phyloP scores from a whole-genome alignment of 352 stramenopile genomes.

The Pythium sp. region DNA sequence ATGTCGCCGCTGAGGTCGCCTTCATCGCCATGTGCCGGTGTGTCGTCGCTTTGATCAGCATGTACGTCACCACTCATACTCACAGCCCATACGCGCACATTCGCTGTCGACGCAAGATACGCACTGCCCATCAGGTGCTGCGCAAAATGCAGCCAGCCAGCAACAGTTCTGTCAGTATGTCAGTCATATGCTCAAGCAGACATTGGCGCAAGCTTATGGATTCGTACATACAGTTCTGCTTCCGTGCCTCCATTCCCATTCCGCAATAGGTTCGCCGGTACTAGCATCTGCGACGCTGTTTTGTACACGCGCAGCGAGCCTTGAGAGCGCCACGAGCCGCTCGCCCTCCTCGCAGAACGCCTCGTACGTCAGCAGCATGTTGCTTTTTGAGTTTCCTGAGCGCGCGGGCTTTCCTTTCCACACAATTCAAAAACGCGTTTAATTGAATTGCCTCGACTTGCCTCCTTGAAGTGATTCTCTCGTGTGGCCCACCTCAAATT shows the following conservation, averaged over 20 bases:
- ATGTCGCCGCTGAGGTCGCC: slow-evolving; percentile 7
- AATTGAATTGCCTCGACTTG: neutral
- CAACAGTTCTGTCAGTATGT: neutral
- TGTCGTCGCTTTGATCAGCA: neutral
- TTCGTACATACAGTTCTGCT: slow-evolving; percentile 33
- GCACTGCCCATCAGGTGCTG: slow-evolving; percentile 63
- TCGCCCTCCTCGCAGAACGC: slow-evolving; percentile 48
- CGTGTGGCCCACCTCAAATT: neutral
- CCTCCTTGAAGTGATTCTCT: slow-evolving; percentile 13
- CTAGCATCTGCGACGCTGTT: neutral
- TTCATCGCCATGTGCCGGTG: neutral
- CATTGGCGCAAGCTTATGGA: neutral
- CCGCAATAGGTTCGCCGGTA: slow-evolving; percentile 10
- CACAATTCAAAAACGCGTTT: neutral
- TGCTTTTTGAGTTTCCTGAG: neutral
- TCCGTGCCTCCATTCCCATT: slow-evolving; percentile 65
- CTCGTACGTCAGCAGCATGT: slow-evolving; percentile 45
- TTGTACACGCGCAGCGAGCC: slow-evolving; percentile 21
- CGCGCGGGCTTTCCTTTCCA: neutral
- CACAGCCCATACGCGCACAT: slow-evolving; percentile 17
- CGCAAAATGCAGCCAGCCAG: neutral
- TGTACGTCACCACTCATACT: slow-evolving; percentile 5
- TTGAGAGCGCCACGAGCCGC: slow-evolving; percentile 38
- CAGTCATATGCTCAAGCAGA: neutral
- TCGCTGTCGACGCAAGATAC: slow-evolving; percentile 62